Conservation (phyloP, 306 rosid species). For the Trichosanthes truncata region DNA sequence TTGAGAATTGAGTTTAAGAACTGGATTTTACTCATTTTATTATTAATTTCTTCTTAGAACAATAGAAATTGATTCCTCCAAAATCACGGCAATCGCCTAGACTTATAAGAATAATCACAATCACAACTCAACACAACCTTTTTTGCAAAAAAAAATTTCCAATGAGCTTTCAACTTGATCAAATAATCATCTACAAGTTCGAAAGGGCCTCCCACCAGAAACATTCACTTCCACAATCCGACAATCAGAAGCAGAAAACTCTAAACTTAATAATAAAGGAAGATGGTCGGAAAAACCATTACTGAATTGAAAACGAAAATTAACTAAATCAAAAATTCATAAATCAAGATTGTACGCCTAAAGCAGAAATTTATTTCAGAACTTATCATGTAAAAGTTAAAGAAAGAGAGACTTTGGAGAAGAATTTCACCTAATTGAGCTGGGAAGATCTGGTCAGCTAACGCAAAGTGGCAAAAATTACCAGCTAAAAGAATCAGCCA, state of each 20-base stretch:
- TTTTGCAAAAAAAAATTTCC: background rate
- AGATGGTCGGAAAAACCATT: background rate
- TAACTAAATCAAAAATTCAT: background rate
- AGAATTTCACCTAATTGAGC: slow-evolving; percentile 40
- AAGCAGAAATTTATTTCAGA: background rate
- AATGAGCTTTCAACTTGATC: background rate
- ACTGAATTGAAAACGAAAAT: background rate
- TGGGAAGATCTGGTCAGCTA: slow-evolving; percentile 51
- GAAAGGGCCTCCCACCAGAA: background rate
- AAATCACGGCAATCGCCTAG: background rate
- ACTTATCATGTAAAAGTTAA: background rate
- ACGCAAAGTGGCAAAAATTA: slow-evolving; percentile 17
- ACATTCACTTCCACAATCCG: background rate
- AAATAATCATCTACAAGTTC: background rate
- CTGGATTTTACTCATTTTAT: background rate
- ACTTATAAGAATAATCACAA: background rate
- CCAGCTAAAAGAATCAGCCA: slow-evolving; percentile 21
- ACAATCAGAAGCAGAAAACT: background rate
- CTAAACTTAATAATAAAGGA: background rate
- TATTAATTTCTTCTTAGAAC: background rate
- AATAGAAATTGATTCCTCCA: background rate
- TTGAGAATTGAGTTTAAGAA: background rate
- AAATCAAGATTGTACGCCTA: background rate
- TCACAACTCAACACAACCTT: background rate
- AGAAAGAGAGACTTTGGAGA: background rate